Evolutionary conservation across 2,329 filamentous ascomycete genomes (phyloP), one percentile per base, ranked within the genome.

Genomic region (Scedosporium aurantiacum): DNA sequence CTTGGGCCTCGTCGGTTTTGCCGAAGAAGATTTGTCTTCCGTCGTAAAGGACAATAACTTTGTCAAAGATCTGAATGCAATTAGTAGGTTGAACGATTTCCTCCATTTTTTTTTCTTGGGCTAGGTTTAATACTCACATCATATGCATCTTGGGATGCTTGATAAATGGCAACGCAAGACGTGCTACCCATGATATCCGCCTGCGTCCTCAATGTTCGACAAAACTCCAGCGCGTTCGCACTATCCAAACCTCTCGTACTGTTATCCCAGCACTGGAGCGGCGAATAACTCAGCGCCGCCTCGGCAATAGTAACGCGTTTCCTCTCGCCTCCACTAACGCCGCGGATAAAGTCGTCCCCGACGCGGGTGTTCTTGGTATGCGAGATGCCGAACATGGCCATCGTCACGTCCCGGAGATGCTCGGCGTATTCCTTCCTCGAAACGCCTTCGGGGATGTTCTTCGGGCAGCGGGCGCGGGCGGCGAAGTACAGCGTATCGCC

Each of bases 1-100:
- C 68, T 68, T 83, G 88, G 1, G 88, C 89, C 1, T 82, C 74
- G 4, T 81, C 78, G 0, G 82, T 79, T 0, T 73, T 75, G 3
- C 86, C 87, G 64, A 85, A 89, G 72, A 80, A 89, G 61, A 87
- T 83, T 66, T 87, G 85, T 55, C 82, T 80, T 4, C 86, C 86
- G 65, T 88, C 82, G 67, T 88, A 86, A 1, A 89, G 78, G 1
- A 89, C 76, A 1, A 86, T 75, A 0, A 85, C 86, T 68, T 88
- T 88, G 72, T 89, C 85, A 64, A 89, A 88, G 1, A 84, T 69
- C 66, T 80, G 74, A 69, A 57, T 25, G 21, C 57, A 54, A 4
- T 54, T 45, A 45, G 63, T 57, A 37, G 62, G 10, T 12, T 37
- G 32, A 4, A 50, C 4, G 16, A 3, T 21, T 18, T 45, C 41